Conservation (phyloP, 2,329 filamentous ascomycete genomes). For the Aspergillaceae sp. region DNA sequence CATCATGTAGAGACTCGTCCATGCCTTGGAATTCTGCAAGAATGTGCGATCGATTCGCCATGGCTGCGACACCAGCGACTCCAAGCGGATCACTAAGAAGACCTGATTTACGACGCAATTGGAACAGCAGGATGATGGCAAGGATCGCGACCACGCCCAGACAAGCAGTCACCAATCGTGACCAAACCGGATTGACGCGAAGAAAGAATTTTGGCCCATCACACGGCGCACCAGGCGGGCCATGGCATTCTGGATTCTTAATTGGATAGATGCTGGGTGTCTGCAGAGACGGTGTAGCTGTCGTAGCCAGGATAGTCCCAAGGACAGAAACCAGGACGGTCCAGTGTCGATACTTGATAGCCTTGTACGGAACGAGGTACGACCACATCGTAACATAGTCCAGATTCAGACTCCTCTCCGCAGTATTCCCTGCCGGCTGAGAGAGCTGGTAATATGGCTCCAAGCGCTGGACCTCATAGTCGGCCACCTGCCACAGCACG, state of each 20-base stretch:
- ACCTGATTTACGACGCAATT: constrained; percentile 41
- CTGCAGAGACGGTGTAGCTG: constrained; percentile 39
- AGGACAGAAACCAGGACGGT: constrained; percentile 41
- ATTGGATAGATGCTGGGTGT: constrained; percentile 37
- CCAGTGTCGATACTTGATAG: constrained; percentile 38
- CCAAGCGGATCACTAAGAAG: constrained; percentile 42
- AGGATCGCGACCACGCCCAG: constrained; percentile 36
- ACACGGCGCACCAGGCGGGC: constrained; percentile 14
- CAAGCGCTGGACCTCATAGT: constrained; percentile 44
- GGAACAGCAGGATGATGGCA: constrained; percentile 34
- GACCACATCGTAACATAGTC: constrained; percentile 42
- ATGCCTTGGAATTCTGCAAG: constrained; percentile 41
- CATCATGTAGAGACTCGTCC: constrained; percentile 34
- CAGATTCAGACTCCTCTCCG: constrained; percentile 37
- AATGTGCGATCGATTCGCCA: constrained; percentile 44
- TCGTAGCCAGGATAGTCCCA: constrained; percentile 38
- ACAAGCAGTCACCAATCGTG: constrained; percentile 33
- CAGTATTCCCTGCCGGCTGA: constrained; percentile 22
- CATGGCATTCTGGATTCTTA: constrained; percentile 22
- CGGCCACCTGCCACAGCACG: constrained; percentile 42
- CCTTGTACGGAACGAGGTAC: constrained; percentile 40
- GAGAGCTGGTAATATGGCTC: constrained; percentile 42
- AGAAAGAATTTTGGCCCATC: constrained; percentile 31
- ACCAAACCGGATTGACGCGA: constrained; percentile 38
- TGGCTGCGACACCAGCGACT: constrained; percentile 44